Percentiles rank a stretch among this genome's conserved stretches.
phyloP scores from a whole-genome alignment of 140 eudicot species.

The Ambrosia hybrid region DNA sequence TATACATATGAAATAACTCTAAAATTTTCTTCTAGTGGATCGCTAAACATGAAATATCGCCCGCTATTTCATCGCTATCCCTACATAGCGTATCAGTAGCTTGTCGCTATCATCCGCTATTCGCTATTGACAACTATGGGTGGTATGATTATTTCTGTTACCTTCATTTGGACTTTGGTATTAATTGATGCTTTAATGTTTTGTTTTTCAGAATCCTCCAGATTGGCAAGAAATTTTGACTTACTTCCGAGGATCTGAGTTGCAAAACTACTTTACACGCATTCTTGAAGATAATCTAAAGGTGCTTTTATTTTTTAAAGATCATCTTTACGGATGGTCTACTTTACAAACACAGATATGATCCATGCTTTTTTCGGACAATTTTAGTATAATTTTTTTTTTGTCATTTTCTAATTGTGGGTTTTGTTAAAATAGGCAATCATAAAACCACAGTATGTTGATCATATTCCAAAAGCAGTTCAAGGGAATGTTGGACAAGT shows the following conservation, averaged over 20 bases:
- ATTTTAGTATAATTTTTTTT: not conserved
- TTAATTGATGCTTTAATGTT: not conserved
- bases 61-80: no score
- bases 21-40: no score
- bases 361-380: not conserved
- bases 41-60: no score
- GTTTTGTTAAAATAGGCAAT: conserved; percentile 49
- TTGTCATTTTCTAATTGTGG: not conserved
- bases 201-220: conserved; percentile 81
- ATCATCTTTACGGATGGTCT: not conserved
- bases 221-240: conserved; percentile 98
- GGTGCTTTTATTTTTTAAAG: conserved; percentile 37
- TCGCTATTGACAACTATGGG: no score
- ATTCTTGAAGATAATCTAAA: conserved; percentile 92
- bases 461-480: conserved; percentile 87
- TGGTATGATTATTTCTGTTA: no score
- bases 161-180: not conserved
- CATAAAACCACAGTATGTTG: conserved; percentile 93
- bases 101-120: no score
- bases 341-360: no score
- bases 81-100: no score
- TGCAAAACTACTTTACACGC: conserved; percentile 93
- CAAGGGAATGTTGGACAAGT: conserved; percentile 93
- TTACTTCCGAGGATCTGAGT: conserved; percentile 95
- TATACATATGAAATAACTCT: no score